Percentiles rank a stretch among this genome's conserved stretches.
Conservation (phyloP, 2,329 filamentous ascomycete species). For the Diaporthe amygdali region DNA sequence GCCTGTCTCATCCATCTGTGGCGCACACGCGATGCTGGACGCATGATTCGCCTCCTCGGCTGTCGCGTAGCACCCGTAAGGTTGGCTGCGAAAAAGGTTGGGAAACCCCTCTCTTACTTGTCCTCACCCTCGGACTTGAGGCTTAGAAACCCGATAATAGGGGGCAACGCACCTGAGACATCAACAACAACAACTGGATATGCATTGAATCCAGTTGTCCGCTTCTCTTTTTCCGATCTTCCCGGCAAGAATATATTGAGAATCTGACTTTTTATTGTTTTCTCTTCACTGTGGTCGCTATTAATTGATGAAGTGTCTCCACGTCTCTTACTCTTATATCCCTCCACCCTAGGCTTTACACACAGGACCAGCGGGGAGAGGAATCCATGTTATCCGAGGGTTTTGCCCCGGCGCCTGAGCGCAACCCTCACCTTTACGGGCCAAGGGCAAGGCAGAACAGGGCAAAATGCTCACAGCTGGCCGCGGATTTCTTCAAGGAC, state of each 20-base stretch:
- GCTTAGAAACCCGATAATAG: slow-evolving; percentile 3
- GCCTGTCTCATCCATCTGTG: slow-evolving; percentile 23
- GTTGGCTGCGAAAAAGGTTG: not conserved
- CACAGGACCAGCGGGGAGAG: not conserved
- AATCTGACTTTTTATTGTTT: not conserved
- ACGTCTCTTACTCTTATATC: not conserved
- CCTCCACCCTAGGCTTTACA: not conserved
- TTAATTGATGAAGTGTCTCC: not conserved
- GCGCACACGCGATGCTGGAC: slow-evolving; percentile 1
- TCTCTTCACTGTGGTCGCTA: not conserved
- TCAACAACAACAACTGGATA: not conserved
- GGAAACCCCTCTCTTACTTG: not conserved
- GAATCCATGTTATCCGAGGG: slow-evolving; percentile 10
- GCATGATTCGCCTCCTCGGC: slow-evolving; percentile 18
- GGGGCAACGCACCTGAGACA: slow-evolving; percentile 7
- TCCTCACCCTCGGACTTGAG: not conserved
- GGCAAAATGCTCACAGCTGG: slow-evolving; percentile 45
- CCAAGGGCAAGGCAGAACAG: slow-evolving; percentile 43
- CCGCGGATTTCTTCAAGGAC: slow-evolving; percentile 78
- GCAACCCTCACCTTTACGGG: slow-evolving; percentile 66
- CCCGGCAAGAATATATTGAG: not conserved
- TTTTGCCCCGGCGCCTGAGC: slow-evolving; percentile 55
- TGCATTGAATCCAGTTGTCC: not conserved
- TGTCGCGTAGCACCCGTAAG: slow-evolving; percentile 16
- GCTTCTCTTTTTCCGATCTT: not conserved